phyloP scores from a whole-genome alignment of 164 flowering plant genomes.

The Vitis riparia region DNA sequence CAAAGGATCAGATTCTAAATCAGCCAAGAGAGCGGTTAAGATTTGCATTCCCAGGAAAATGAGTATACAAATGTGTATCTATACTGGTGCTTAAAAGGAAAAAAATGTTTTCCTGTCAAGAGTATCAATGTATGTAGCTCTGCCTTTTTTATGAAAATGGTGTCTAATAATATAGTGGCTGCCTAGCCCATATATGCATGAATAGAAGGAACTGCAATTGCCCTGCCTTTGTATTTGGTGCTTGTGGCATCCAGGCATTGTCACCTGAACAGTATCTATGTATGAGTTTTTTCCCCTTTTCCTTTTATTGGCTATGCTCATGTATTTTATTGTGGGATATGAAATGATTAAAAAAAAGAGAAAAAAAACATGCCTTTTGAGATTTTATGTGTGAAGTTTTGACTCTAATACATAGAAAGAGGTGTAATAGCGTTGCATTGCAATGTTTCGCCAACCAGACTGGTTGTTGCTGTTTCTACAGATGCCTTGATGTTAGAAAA shows the following conservation, averaged over 20 bases:
- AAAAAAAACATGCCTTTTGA: background rate
- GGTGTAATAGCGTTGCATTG: too few relatives aligned
- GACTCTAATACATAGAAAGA: too few relatives aligned
- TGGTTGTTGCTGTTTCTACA: background rate
- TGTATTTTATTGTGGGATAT: conserved; percentile 20
- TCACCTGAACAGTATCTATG: conserved; percentile 9
- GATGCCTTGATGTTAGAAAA: too few relatives aligned
- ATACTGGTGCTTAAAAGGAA: conserved; percentile 11
- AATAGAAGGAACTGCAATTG: conserved; percentile 9
- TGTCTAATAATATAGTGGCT: conserved; percentile 11
- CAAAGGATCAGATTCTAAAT: conserved; percentile 39
- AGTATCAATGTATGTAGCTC: conserved; percentile 19
- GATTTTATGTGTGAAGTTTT: background rate
- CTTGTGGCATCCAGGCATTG: conserved; percentile 11
- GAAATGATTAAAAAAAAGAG: conserved; percentile 1
- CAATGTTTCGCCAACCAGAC: too few relatives aligned
- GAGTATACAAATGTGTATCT: conserved; percentile 20
- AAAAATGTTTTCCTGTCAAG: conserved; percentile 11
- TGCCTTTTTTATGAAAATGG: conserved; percentile 15
- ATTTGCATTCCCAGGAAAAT: conserved; percentile 53
- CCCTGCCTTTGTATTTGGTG: conserved; percentile 8
- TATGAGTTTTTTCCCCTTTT: background rate
- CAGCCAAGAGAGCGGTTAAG: conserved; percentile 38
- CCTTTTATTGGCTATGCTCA: conserved; percentile 10
- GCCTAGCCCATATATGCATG: conserved; percentile 10